Percentiles rank a stretch among this genome's conserved stretches.
These are phyloP conservation scores for Penicillium sp. DNA, from an alignment of 2,329 filamentous ascomycete genomes.

Conservation along the genomic window DNA sequence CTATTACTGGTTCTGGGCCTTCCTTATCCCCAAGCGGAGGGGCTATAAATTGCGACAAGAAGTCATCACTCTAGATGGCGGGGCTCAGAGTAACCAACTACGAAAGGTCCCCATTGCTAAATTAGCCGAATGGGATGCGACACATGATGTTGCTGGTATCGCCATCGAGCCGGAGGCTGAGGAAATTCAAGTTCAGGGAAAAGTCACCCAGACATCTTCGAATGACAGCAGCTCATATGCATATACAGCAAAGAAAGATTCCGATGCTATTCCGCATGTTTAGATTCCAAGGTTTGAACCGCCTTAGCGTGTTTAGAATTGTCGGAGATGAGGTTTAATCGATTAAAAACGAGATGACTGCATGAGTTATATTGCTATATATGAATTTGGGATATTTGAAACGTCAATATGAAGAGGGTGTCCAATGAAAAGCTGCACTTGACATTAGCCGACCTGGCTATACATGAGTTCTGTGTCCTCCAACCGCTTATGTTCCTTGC, in stretches of 20 bases:
- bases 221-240: background rate
- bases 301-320: too few species aligned
- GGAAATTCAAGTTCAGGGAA: background rate
- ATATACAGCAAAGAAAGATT: too few species aligned
- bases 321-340: too few species aligned
- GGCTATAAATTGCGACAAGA: constrained; percentile 59
- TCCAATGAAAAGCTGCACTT: too few species aligned
- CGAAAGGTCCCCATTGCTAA: constrained; percentile 56
- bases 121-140: constrained; percentile 57
- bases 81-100: constrained; percentile 50
- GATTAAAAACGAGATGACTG: too few species aligned
- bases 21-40: constrained; percentile 53
- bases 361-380: too few species aligned
- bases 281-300: too few species aligned
- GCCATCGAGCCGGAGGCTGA: background rate
- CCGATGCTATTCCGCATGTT: too few species aligned
- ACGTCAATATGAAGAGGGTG: too few species aligned
- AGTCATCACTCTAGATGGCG: constrained; percentile 52
- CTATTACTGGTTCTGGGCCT: constrained; percentile 63
- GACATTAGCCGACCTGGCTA: background rate
- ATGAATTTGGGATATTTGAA: too few species aligned
- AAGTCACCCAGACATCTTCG: background rate
- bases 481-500: background rate
- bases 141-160: constrained; percentile 53
- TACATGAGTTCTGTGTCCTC: background rate